Evolutionary conservation across 2,329 filamentous ascomycete species (phyloP).

Genomic region (Pseudocercospora pini-densiflorae): DNA sequence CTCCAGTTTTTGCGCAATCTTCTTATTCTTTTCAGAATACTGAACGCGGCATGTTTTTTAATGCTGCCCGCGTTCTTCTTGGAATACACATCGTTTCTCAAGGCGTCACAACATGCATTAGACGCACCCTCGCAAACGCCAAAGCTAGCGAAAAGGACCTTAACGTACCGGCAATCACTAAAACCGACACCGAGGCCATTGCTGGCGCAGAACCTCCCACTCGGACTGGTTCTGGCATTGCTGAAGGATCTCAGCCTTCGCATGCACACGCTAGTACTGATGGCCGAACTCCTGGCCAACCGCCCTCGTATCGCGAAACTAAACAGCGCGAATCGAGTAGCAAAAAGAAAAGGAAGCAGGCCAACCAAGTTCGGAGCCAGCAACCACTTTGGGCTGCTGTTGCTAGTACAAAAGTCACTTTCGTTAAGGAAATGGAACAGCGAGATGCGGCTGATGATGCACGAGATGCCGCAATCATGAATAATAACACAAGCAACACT

Average conservation of each 20-base stretch:
- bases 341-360: conserved; percentile 89
- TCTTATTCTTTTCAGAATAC: conserved; percentile 36
- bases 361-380: conserved; percentile 84
- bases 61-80: conserved; percentile 39
- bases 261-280: conserved; percentile 45
- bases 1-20: conserved; percentile 36
- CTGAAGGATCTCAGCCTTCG: conserved; percentile 33
- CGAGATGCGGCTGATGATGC: conserved; percentile 76
- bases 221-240: conserved; percentile 24
- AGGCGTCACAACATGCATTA: conserved; percentile 42
- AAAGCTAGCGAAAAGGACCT: conserved; percentile 42
- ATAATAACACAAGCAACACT: conserved; percentile 66
- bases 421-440: conserved; percentile 79
- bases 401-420: conserved; percentile 94
- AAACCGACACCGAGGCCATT: conserved; percentile 38
- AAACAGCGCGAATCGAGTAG: conserved; percentile 64
- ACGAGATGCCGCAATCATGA: conserved; percentile 73
- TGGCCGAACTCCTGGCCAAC: conserved; percentile 55
- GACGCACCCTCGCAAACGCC: conserved; percentile 41
- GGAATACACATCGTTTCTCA: conserved; percentile 45
- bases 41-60: conserved; percentile 40
- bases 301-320: conserved; percentile 57
- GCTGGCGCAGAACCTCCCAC: conserved; percentile 31
- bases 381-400: conserved; percentile 94
- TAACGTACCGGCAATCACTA: conserved; percentile 35